Conservation (phyloP, 2,329 filamentous ascomycete species). For the Leptographium galeiforme region DNA sequence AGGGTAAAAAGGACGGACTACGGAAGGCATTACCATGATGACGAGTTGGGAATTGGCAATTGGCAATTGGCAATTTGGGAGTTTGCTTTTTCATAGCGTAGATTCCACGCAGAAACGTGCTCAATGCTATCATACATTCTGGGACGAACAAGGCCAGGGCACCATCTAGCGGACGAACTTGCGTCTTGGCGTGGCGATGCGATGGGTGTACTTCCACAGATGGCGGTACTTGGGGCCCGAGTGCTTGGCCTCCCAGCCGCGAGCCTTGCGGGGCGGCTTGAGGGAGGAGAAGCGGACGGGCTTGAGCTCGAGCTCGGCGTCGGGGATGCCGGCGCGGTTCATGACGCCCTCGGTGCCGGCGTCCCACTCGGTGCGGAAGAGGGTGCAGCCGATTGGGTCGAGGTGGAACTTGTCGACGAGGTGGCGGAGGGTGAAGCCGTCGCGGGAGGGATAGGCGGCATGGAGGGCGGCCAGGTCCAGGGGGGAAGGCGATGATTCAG, state of each 20-base stretch:
- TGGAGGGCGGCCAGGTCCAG: conserved; percentile 43
- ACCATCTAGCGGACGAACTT: conserved; percentile 14
- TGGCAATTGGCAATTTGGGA: too few relatives aligned
- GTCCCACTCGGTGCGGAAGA: conserved; percentile 88
- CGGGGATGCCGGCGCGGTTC: conserved; percentile 60
- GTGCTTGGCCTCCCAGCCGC: conserved; percentile 54
- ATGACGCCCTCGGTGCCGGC: conserved; percentile 79
- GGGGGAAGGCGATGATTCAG: not conserved
- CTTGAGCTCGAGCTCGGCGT: conserved; percentile 74
- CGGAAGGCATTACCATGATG: too few relatives aligned
- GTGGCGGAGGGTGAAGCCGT: conserved; percentile 62
- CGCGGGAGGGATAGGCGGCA: conserved; percentile 35
- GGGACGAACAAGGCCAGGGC: not conserved
- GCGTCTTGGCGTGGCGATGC: conserved; percentile 25
- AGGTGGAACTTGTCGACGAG: conserved; percentile 59
- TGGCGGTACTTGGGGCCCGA: conserved; percentile 51
- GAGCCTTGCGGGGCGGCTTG: conserved; percentile 46
- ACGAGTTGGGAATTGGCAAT: too few relatives aligned
- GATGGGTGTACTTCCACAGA: conserved; percentile 52
- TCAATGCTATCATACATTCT: conserved; percentile 4
- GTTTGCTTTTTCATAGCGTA: too few relatives aligned
- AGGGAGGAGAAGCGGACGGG: conserved; percentile 60
- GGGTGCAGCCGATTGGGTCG: conserved; percentile 63
- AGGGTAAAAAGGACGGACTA: not conserved
- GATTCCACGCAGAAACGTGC: too few relatives aligned